Evolutionary conservation across 2,329 filamentous ascomycete species (phyloP).

Genomic region (Lecanicillium sp.): DNA sequence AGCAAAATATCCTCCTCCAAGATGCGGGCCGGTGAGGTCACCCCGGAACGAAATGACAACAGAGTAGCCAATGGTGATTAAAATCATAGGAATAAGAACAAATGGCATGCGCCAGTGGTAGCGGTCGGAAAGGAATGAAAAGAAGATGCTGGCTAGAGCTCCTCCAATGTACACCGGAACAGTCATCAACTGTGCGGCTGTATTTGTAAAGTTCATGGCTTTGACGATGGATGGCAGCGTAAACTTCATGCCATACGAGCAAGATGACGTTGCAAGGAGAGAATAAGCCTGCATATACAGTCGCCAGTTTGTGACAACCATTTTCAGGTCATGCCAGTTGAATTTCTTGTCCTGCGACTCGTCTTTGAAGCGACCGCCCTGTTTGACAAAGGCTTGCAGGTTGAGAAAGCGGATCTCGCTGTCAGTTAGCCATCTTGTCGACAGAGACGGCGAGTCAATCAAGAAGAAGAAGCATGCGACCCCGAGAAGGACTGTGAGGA

Average conservation of each 20-base stretch:
- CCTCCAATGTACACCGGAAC: conserved; percentile 54
- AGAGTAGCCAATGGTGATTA: conserved; percentile 55
- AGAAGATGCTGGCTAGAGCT: conserved; percentile 51
- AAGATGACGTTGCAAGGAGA: conserved; percentile 13
- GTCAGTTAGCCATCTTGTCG: conserved; percentile 22
- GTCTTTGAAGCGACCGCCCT: conserved; percentile 17
- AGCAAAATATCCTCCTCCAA: conserved; percentile 57
- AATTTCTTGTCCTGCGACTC: conserved; percentile 12
- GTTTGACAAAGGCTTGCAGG: conserved; percentile 20
- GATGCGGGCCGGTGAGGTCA: conserved; percentile 22
- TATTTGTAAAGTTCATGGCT: conserved; percentile 1
- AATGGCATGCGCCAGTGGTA: conserved; percentile 57
- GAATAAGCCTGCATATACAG: conserved; percentile 18
- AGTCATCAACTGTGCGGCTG: conserved; percentile 33
- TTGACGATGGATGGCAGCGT: conserved; percentile 10
- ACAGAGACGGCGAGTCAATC: conserved; percentile 28
- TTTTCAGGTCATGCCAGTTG: conserved; percentile 17
- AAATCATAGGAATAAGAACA: conserved; percentile 51
- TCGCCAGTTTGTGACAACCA: conserved; percentile 17
- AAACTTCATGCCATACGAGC: conserved; percentile 15
- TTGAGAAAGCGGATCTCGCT: conserved; percentile 27
- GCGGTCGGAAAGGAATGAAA: conserved; percentile 59
- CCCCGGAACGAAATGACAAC: conserved; percentile 51
- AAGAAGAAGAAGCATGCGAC: conserved; percentile 35
- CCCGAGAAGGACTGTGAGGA: conserved; percentile 36